Conservation (phyloP, 2,329 filamentous ascomycete species). For the Aureobasidium pullulans region DNA sequence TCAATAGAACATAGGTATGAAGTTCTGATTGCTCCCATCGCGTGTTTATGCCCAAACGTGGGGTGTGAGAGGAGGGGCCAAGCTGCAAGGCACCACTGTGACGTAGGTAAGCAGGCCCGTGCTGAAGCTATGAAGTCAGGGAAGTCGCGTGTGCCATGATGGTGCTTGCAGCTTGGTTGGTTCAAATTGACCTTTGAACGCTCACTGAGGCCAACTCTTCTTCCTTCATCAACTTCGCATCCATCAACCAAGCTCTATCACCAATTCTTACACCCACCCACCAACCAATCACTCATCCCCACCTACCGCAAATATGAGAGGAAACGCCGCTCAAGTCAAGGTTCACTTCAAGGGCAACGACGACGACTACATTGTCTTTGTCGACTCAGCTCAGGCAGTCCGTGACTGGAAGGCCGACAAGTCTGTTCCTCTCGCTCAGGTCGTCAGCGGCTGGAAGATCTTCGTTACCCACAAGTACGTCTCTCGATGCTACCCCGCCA, state of each 20-base stretch:
- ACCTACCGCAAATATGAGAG: conserved; percentile 39
- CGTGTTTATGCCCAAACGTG: conserved; percentile 1
- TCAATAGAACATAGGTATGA: not conserved
- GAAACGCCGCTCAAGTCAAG: conserved; percentile 64
- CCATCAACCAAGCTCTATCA: not conserved
- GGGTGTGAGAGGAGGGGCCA: not conserved
- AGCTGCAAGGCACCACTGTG: not conserved
- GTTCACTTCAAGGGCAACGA: conserved; percentile 74
- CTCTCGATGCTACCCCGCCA: conserved; percentile 13
- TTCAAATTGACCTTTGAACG: not conserved
- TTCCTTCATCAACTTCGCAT: not conserved
- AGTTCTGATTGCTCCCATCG: conserved; percentile 1
- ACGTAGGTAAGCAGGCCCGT: not conserved
- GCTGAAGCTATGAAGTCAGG: conserved; percentile 14
- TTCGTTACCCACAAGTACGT: conserved; percentile 84
- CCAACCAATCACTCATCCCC: not conserved
- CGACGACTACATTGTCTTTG: conserved; percentile 63
- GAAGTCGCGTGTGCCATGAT: conserved; percentile 4
- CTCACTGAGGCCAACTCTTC: not conserved
- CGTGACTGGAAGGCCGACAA: conserved; percentile 79
- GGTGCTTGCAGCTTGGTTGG: not conserved
- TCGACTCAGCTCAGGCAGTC: conserved; percentile 54
- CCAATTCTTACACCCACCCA: not conserved
- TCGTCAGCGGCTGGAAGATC: conserved; percentile 82
- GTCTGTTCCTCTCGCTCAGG: conserved; percentile 70